phyloP scores from a whole-genome alignment of 176 grass and related monocot genomes.

The Raddia distichophylla region DNA sequence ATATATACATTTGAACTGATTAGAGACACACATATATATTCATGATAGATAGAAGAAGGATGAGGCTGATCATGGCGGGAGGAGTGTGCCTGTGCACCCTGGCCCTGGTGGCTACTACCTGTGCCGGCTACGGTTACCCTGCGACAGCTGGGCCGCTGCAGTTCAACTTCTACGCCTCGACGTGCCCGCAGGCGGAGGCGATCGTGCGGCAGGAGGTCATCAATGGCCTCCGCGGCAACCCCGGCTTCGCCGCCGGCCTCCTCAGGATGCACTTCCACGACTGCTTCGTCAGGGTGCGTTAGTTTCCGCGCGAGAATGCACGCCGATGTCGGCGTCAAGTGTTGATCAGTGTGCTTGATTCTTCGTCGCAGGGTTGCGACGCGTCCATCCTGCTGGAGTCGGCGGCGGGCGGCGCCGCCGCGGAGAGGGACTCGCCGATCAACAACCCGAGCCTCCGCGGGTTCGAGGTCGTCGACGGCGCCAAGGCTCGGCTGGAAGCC shows the following conservation, averaged over 20 bases:
- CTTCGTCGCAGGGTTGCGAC: too few relatives aligned
- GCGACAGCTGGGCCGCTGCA: slow-evolving; percentile 22
- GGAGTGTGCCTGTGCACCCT: background rate
- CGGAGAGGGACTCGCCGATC: too few relatives aligned
- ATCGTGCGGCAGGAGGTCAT: slow-evolving; percentile 25
- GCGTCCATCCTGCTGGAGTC: too few relatives aligned
- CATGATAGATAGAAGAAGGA: background rate
- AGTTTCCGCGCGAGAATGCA: background rate
- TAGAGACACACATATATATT: too few relatives aligned
- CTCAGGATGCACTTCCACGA: slow-evolving; percentile 91
- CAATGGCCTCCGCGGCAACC: background rate
- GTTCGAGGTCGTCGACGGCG: too few relatives aligned
- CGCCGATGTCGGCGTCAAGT: too few relatives aligned
- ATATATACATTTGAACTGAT: background rate
- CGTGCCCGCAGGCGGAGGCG: slow-evolving; percentile 51
- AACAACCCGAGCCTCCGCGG: too few relatives aligned
- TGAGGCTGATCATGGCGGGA: background rate
- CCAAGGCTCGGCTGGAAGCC: too few relatives aligned
- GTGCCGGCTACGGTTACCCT: background rate
- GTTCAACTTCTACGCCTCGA: slow-evolving; percentile 40
- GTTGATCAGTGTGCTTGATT: too few relatives aligned
- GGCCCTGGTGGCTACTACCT: background rate
- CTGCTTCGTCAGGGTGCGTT: slow-evolving; percentile 83
- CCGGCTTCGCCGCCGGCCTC: slow-evolving; percentile 51
- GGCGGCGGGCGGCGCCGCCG: too few relatives aligned